These are phyloP conservation scores for Kodamaea hsintzibuensis DNA, from an alignment of 805 yeast genomes.

Conservation along the genomic window DNA sequence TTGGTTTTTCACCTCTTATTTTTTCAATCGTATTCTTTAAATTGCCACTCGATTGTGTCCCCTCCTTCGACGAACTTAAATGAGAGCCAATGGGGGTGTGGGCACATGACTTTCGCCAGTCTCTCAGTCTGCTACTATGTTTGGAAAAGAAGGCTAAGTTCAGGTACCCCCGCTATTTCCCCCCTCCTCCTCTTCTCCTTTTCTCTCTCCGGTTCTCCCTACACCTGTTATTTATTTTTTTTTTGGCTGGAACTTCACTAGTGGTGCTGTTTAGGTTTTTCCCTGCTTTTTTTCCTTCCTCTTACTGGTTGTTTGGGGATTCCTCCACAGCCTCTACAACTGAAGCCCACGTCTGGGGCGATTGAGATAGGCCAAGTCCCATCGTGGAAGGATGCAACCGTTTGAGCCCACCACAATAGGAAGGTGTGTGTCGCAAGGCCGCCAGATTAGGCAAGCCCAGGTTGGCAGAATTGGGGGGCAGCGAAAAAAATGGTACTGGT, in stretches of 20 bases:
- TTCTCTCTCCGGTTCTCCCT: not conserved
- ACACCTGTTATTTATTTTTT: not conserved
- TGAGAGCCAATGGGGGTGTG: not conserved
- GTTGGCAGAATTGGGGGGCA: slow-evolving; percentile 4
- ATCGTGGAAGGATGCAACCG: not conserved
- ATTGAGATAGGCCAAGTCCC: not conserved
- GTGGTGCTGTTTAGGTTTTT: not conserved
- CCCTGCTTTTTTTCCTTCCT: slow-evolving; percentile 1
- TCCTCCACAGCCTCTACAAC: not conserved
- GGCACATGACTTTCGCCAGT: not conserved
- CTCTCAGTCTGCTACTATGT: not conserved
- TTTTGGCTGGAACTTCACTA: not conserved
- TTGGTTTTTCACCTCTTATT: not conserved
- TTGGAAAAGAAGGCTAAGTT: not conserved
- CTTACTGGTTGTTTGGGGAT: not conserved
- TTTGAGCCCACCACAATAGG: slow-evolving; percentile 7
- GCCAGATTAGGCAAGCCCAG: slow-evolving; percentile 12
- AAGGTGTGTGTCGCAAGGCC: slow-evolving; percentile 6
- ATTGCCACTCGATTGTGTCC: slow-evolving; percentile 3
- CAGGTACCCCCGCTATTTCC: not conserved
- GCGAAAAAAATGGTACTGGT: slow-evolving; percentile 8
- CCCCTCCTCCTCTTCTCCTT: not conserved
- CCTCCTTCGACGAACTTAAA: not conserved
- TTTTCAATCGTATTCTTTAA: not conserved
- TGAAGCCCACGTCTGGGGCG: not conserved